Evolutionary conservation across 2,329 filamentous ascomycete species (phyloP).

Genomic region (Colletotrichum kahawae): DNA sequence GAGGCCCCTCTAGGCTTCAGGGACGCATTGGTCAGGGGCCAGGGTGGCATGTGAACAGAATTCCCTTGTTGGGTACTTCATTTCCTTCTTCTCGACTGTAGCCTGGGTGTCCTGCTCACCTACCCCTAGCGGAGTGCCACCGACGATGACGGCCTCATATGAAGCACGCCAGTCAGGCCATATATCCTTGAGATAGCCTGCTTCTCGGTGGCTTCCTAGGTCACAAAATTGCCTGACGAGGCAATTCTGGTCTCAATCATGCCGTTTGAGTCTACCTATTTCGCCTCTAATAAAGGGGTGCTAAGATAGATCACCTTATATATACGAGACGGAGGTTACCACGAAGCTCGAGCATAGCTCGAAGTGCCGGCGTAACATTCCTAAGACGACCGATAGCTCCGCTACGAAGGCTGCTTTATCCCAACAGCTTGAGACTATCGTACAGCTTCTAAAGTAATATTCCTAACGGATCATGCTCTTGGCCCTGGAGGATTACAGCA

Average conservation of each 20-base stretch:
- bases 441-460: background rate
- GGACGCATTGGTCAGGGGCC: background rate
- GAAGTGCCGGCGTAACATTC: background rate
- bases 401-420: background rate
- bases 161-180: background rate
- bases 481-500: background rate
- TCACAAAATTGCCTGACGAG: background rate
- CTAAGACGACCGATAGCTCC: background rate
- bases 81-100: background rate
- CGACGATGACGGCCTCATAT: background rate
- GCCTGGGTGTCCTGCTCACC: background rate
- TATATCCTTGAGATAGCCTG: background rate
- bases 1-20: background rate
- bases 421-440: background rate
- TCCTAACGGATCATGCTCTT: background rate
- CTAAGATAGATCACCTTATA: background rate
- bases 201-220: background rate
- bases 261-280: background rate
- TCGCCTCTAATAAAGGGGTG: background rate
- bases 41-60: background rate
- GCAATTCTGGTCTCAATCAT: background rate
- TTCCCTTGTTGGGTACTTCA: background rate
- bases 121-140: background rate
- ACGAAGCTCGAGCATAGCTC: background rate
- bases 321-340: background rate